Evolutionary conservation across 2,329 filamentous ascomycete species (phyloP).

Genomic region (Talaromyces sp.): DNA sequence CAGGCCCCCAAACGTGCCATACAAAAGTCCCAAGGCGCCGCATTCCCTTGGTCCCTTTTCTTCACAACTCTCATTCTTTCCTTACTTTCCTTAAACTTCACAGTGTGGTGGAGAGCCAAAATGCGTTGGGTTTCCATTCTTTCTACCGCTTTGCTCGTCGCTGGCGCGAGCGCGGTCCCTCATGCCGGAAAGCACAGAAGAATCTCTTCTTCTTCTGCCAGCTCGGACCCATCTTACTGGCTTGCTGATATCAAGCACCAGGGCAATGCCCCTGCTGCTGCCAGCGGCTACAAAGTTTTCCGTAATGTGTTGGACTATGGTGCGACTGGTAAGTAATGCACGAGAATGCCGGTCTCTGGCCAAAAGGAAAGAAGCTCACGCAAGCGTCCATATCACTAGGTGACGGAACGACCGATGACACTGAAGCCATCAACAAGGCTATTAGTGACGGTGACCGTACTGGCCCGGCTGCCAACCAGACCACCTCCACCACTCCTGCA

Average conservation of each 20-base stretch:
- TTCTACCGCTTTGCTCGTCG: constrained; percentile 14
- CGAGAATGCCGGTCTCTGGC: not conserved
- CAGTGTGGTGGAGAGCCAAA: constrained; percentile 6
- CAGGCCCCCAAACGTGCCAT: not conserved
- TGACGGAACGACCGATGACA: constrained; percentile 52
- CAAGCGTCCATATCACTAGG: constrained; percentile 21
- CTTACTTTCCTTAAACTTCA: constrained; percentile 8
- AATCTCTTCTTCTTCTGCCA: not conserved
- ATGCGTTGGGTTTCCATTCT: constrained; percentile 12
- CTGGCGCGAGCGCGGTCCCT: constrained; percentile 14
- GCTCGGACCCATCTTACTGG: constrained; percentile 26
- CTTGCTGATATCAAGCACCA: constrained; percentile 28
- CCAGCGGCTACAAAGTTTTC: constrained; percentile 13
- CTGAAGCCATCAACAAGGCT: constrained; percentile 50
- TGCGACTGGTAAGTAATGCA: constrained; percentile 20
- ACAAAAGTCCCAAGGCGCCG: constrained; percentile 2
- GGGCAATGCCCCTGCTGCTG: constrained; percentile 19
- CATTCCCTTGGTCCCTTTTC: not conserved
- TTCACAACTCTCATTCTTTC: not conserved
- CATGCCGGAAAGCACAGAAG: not conserved
- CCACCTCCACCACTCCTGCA: constrained; percentile 50
- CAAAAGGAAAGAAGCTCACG: not conserved
- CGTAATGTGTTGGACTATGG: constrained; percentile 24
- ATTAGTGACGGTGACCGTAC: constrained; percentile 44
- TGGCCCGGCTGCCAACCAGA: constrained; percentile 33